These are phyloP conservation scores for Chalciporus sphaerocephalus DNA, from an alignment of 768 basidiomycete genomes.

Conservation along the genomic window DNA sequence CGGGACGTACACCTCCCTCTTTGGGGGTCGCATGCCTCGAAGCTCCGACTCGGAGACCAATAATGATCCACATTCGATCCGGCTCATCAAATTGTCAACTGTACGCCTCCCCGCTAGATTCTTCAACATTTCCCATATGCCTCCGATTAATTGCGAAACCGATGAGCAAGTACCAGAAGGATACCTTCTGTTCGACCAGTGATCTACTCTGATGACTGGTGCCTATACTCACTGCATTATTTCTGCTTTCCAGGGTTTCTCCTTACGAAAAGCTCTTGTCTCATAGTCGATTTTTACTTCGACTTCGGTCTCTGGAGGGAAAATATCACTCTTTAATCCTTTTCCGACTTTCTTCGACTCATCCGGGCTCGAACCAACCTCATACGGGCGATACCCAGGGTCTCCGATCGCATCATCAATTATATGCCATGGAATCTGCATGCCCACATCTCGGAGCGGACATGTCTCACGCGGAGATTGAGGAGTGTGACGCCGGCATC, in stretches of 20 bases:
- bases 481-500: constrained; percentile 51
- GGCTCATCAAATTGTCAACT: too few relatives aligned
- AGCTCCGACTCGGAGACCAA: too few relatives aligned
- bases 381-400: background rate
- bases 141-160: background rate
- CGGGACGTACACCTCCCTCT: too few relatives aligned
- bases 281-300: constrained; percentile 6
- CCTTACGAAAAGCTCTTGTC: constrained; percentile 4
- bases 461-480: constrained; percentile 76
- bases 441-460: constrained; percentile 82
- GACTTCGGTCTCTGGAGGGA: constrained; percentile 6
- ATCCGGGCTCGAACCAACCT: background rate
- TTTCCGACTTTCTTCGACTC: constrained; percentile 2
- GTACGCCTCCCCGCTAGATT: too few relatives aligned
- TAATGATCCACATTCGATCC: too few relatives aligned
- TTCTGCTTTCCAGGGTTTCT: background rate
- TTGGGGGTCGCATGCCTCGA: too few relatives aligned
- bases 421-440: constrained; percentile 77
- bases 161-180: background rate
- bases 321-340: constrained; percentile 9
- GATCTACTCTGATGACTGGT: background rate
- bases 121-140: background rate
- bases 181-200: background rate
- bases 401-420: constrained; percentile 28
- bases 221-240: background rate